Percentiles rank a stretch among this genome's conserved stretches.
Conservation (phyloP, 306 rosid species). For the Vicia faba region DNA sequence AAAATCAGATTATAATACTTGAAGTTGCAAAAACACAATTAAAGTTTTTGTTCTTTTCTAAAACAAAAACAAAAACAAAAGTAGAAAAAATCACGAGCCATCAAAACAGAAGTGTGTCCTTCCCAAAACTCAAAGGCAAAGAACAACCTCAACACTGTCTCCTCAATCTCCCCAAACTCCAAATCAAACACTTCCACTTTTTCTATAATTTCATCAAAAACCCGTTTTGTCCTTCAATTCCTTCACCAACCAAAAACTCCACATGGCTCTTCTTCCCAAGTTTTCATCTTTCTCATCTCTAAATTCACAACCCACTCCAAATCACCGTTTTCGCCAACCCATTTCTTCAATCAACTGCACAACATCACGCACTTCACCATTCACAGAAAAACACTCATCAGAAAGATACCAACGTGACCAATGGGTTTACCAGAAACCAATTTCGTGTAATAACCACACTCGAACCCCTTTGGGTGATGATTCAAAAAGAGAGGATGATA, state of each 20-base stretch:
- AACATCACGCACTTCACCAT: constrained; percentile 57
- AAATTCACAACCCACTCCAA: constrained; percentile 27
- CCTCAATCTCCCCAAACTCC: constrained; percentile 44
- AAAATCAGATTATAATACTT: no score
- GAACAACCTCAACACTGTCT: constrained; percentile 34
- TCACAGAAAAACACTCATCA: constrained; percentile 76
- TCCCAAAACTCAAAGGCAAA: constrained; percentile 42
- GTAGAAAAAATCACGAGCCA: neutral
- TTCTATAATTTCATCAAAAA: neutral
- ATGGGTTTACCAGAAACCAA: constrained; percentile 57
- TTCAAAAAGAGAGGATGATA: constrained; percentile 65
- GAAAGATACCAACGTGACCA: constrained; percentile 80
- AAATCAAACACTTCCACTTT: constrained; percentile 27
- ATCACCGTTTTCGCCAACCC: constrained; percentile 41
- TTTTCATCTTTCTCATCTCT: constrained; percentile 51
- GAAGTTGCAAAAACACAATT: no score
- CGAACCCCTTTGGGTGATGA: constrained; percentile 29
- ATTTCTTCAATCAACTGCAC: constrained; percentile 52
- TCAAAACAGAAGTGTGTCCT: constrained; percentile 31
- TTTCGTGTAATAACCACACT: constrained; percentile 30
- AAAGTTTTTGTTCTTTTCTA: no score
- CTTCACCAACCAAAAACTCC: neutral
- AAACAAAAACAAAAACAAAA: no score
- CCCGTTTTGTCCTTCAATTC: neutral
- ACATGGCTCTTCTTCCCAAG: constrained; percentile 58